A percentile compares a stretch with the other conserved stretches of the same genome.
Evolutionary conservation across 2,329 filamentous ascomycete genomes (phyloP).

Genomic region (Colletotrichum lindemuthianum): DNA sequence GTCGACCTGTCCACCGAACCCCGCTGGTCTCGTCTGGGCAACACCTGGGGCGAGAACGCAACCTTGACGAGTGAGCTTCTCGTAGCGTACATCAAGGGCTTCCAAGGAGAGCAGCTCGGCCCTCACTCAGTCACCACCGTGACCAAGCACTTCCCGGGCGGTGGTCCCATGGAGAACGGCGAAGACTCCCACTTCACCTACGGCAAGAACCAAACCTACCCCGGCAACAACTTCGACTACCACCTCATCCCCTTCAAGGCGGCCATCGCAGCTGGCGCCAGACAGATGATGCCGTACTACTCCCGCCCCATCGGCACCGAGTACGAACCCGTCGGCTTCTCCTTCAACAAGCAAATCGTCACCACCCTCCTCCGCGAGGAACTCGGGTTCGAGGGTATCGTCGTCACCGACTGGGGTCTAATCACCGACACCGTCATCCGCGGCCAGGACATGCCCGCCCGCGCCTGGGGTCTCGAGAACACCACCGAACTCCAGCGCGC

Average conservation of each 20-base stretch:
- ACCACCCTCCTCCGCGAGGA: slow-evolving; percentile 58
- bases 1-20: slow-evolving; percentile 62
- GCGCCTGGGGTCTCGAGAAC: slow-evolving; percentile 61
- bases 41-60: slow-evolving; percentile 61
- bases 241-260: slow-evolving; percentile 61
- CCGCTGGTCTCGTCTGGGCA: slow-evolving; percentile 57
- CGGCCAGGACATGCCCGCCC: slow-evolving; percentile 57
- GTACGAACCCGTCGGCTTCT: slow-evolving; percentile 59
- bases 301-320: slow-evolving; percentile 57
- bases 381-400: slow-evolving; percentile 61
- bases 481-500: slow-evolving; percentile 53
- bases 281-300: slow-evolving; percentile 65
- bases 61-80: slow-evolving; percentile 49
- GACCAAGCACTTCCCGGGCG: slow-evolving; percentile 65
- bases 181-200: slow-evolving; percentile 64
- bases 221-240: slow-evolving; percentile 60
- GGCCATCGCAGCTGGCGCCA: slow-evolving; percentile 58
- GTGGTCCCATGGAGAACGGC: slow-evolving; percentile 58
- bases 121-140: slow-evolving; percentile 56
- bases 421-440: slow-evolving; percentile 55
- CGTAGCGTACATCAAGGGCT: slow-evolving; percentile 57
- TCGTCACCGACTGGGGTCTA: slow-evolving; percentile 63
- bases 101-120: slow-evolving; percentile 57
- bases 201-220: slow-evolving; percentile 62
- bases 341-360: slow-evolving; percentile 62